Evolutionary conservation across 768 basidiomycete genomes (phyloP), one percentile per base, ranked within the genome.

Genomic region (Trametes villosa): DNA sequence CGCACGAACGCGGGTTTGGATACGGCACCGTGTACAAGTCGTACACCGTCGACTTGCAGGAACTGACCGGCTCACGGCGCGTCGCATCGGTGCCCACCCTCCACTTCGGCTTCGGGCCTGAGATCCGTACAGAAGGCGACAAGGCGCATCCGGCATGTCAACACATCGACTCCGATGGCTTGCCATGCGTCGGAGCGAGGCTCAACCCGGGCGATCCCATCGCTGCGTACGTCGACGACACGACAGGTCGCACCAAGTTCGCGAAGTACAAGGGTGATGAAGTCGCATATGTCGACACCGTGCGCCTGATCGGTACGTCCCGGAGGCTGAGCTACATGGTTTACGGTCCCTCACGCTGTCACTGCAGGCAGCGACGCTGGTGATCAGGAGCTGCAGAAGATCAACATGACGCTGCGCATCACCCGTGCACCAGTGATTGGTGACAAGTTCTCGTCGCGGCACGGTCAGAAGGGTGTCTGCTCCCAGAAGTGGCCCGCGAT

Each of bases 391-490:
- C 81, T 94, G 17, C 94, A 95, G 74, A 97, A 96, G 74, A 78
- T 98, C 42, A 95, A 99, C 65, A 79, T 99, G 72, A 96, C 94
- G 33, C 81, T 99, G 30, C 87, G 97, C 31, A 91, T 99, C 65
- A 88, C 95, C 20, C 93, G 97, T 65, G 83, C 94, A 7, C 97
- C 97, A 36, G 94, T 98, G 61, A 98, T 99, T 50, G 97, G 97
- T 34, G 97, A 99, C 80, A 99, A 99, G 78, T 99, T 98, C 75
- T 98, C 97, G 0, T 98, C 97, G 8, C 87, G 97, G 29, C 97
- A 99, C 72, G 97, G 97, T 30, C 97, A 99, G 76, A 99, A 99
- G 75, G 97, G 97, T 80, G 95, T 99, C 53, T 98, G 96, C 76
- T 98, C 96, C 49, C 97, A 99, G 73, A 98, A 97, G 77, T 99